phyloP scores from a whole-genome alignment of 140 eudicot genomes.

The Senecio squalidus region DNA sequence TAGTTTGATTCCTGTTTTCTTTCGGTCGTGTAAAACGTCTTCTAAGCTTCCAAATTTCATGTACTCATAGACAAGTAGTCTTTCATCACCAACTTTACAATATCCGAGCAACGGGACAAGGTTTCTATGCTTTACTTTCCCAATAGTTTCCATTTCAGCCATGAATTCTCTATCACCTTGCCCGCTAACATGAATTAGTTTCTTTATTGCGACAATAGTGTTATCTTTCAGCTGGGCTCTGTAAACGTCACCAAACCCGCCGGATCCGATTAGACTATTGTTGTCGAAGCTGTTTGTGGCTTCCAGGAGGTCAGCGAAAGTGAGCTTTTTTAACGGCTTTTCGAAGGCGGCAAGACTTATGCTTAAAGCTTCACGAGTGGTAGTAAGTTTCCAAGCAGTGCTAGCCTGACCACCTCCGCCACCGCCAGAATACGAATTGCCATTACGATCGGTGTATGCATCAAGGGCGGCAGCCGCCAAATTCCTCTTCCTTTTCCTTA shows the following conservation, averaged over 20 bases:
- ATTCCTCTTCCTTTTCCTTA: slow-evolving; percentile 57
- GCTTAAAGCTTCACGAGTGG: slow-evolving; percentile 80
- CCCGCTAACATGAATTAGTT: slow-evolving; percentile 86
- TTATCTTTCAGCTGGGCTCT: slow-evolving; percentile 85
- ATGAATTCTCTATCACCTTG: slow-evolving; percentile 97
- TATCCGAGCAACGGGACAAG: slow-evolving; percentile 89
- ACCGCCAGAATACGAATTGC: slow-evolving; percentile 50
- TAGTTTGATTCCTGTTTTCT: slow-evolving; percentile 53
- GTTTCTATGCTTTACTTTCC: slow-evolving; percentile 83
- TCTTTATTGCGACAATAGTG: slow-evolving; percentile 81
- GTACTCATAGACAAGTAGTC: slow-evolving; percentile 89
- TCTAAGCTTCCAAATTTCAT: slow-evolving; percentile 94
- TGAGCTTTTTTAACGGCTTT: slow-evolving; percentile 79
- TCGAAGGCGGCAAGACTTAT: slow-evolving; percentile 83
- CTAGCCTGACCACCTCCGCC: slow-evolving; percentile 39
- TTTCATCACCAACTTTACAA: slow-evolving; percentile 91
- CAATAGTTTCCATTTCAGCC: slow-evolving; percentile 98
- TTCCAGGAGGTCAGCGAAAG: slow-evolving; percentile 86
- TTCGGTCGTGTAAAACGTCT: slow-evolving; percentile 75
- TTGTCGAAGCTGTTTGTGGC: slow-evolving; percentile 93
- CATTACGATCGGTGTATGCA: slow-evolving; percentile 51
- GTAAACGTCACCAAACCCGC: slow-evolving; percentile 97
- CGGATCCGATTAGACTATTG: slow-evolving; percentile 68
- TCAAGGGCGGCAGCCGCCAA: slow-evolving; percentile 74
- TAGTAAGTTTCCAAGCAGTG: slow-evolving; percentile 66